Evolutionary conservation across 2,329 filamentous ascomycete genomes (phyloP).

Genomic region (Aspergillus puulaauensis): DNA sequence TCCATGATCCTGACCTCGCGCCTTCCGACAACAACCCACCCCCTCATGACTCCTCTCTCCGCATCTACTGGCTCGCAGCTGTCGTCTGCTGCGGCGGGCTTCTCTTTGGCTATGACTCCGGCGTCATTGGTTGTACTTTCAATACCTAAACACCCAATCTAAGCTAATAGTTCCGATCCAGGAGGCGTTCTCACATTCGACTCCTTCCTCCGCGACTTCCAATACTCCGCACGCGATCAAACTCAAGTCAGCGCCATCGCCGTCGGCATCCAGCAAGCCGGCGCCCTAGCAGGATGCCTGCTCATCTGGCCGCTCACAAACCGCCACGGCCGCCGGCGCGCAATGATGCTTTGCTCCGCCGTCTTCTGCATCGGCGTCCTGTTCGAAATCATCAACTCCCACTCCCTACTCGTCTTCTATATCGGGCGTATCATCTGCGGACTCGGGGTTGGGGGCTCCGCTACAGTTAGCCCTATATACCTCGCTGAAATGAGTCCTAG

Average conservation of each 20-base stretch:
- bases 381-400: conserved; percentile 50
- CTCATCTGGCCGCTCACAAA: conserved; percentile 51
- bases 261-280: conserved; percentile 53
- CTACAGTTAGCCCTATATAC: conserved; percentile 45
- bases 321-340: conserved; percentile 45
- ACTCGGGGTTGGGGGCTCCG: conserved; percentile 50
- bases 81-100: conserved; percentile 54
- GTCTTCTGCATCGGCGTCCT: conserved; percentile 48
- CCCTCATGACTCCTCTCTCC: conserved; percentile 22
- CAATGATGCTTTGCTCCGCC: conserved; percentile 47
- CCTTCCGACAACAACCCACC: not conserved
- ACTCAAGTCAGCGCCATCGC: conserved; percentile 50
- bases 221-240: conserved; percentile 38
- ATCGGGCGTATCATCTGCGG: conserved; percentile 50
- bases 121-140: conserved; percentile 39
- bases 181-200: conserved; percentile 49
- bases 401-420: conserved; percentile 47
- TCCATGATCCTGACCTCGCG: not conserved
- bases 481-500: conserved; percentile 48
- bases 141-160: not conserved
- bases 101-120: conserved; percentile 45
- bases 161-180: conserved; percentile 13
- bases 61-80: conserved; percentile 53
- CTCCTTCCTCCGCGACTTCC: conserved; percentile 46
- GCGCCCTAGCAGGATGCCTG: conserved; percentile 54